Percentiles rank a stretch among this genome's conserved stretches.
These are phyloP conservation scores for Termitomyces sp. DNA, from an alignment of 768 basidiomycete species.

Conservation along the genomic window DNA sequence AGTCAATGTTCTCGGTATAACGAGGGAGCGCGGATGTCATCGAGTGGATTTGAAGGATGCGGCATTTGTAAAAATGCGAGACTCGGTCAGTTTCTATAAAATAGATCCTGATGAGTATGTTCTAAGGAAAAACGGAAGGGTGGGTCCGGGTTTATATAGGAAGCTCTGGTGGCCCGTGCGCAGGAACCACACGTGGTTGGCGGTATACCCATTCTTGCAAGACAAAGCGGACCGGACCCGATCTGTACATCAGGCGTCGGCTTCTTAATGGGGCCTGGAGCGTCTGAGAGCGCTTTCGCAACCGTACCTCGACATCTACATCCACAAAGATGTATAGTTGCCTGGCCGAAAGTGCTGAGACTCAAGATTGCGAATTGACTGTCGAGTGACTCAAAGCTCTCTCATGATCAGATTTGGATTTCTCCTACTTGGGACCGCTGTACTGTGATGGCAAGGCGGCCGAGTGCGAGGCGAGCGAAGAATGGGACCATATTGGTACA, in stretches of 20 bases:
- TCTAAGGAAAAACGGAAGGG: slow-evolving; percentile 33
- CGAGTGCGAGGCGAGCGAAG: background rate
- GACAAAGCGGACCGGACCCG: background rate
- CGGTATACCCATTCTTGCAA: background rate
- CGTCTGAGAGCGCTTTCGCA: background rate
- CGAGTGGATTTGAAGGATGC: slow-evolving; percentile 55
- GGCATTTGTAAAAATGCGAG: slow-evolving; percentile 69
- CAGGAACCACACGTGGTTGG: background rate
- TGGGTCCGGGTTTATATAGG: slow-evolving; percentile 26
- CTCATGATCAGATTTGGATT: too few relatives aligned
- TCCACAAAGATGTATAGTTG: too few relatives aligned
- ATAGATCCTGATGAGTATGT: slow-evolving; percentile 75
- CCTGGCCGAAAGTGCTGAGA: too few relatives aligned
- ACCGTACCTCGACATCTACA: too few relatives aligned
- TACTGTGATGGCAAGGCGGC: background rate
- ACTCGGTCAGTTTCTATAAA: slow-evolving; percentile 70
- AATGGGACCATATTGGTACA: too few relatives aligned
- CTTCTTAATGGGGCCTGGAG: background rate
- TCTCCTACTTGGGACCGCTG: background rate
- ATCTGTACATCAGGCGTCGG: too few relatives aligned
- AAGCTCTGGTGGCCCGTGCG: slow-evolving; percentile 30
- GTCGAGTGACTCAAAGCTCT: background rate
- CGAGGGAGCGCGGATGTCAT: slow-evolving; percentile 53
- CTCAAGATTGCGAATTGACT: background rate
- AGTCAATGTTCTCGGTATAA: slow-evolving; percentile 54